Conservation (phyloP, 768 basidiomycete genomes). For the Lentinus tigrinus region DNA sequence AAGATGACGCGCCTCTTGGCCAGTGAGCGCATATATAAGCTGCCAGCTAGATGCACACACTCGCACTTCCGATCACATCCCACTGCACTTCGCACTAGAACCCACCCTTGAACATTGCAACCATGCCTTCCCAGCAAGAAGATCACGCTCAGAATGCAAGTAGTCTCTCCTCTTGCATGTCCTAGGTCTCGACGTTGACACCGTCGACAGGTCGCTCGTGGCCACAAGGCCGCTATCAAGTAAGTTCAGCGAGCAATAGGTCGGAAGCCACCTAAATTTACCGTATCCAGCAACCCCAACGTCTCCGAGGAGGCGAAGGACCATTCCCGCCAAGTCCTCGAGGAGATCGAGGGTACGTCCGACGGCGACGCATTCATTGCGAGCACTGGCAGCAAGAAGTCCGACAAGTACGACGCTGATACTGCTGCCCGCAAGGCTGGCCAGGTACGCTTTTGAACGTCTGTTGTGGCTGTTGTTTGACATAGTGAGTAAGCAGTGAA, state of each 20-base stretch:
- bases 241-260: background rate
- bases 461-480: too few relatives aligned
- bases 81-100: background rate
- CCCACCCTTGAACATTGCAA: background rate
- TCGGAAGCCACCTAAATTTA: background rate
- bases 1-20: too few relatives aligned
- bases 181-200: background rate
- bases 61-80: background rate
- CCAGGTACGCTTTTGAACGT: slow-evolving; percentile 1
- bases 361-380: slow-evolving; percentile 8
- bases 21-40: background rate
- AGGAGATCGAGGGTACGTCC: slow-evolving; percentile 16
- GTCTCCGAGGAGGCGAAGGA: slow-evolving; percentile 30
- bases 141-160: slow-evolving; percentile 12
- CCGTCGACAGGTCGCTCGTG: slow-evolving; percentile 5
- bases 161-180: background rate
- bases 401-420: background rate
- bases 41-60: background rate
- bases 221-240: slow-evolving; percentile 16
- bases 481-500: too few relatives aligned
- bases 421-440: background rate
- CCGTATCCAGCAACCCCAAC: slow-evolving; percentile 23
- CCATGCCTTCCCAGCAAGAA: slow-evolving; percentile 3
- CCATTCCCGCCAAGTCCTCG: slow-evolving; percentile 21
- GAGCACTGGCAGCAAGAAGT: slow-evolving; percentile 4